Evolutionary conservation across 106 monocot species (phyloP), one percentile per base, ranked within the genome.

Genomic region (Hemerocallis citrina): DNA sequence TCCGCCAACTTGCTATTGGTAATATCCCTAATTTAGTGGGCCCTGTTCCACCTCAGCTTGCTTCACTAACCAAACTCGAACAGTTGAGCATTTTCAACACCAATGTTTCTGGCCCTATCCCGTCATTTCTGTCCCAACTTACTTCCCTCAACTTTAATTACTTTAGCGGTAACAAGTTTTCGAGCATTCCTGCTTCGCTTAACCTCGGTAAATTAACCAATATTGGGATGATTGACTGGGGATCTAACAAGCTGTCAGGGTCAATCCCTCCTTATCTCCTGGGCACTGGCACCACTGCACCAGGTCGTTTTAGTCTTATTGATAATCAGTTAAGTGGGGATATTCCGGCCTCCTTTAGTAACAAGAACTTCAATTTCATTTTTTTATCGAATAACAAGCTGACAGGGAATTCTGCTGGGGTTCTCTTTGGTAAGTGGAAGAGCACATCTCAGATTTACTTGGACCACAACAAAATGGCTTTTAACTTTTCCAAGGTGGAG

Each of bases 351-450:
- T 13, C 30, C 35, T 40, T 36, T 27, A 51, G 78, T 17, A 62
- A 84, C 58, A 37, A 25, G 9, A 37, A 56, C 17, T 37, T 46
- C 22, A 12, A 28, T 32, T 45, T 32, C 38, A 49, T 83, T 17
- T 61, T 78, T 50, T 45, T 83, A n/a, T 70, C 69, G 1, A 29
- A 70, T 17, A 83, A 83, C 71, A 21, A 43, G 36, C 68, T 78
- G 27, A n/a, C 47, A 79, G 23, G 70, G 67, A 0, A 34, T 9
- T 61, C 79, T 38, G 61, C 79, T 0, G 67, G 71, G 48, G 67
- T 75, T 62, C 46, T 79, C 59, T 84, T 84, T 43, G 68, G 58
- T 7, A 15, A 44, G 11, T 40, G 46, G 7, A 74, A 70, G 36
- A 55, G 61, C n/a, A 59, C 58, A 14, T 33, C 56, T 25, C 34